Evolutionary conservation across 805 yeast species (phyloP).

Genomic region (Ogataea populi-albae): DNA sequence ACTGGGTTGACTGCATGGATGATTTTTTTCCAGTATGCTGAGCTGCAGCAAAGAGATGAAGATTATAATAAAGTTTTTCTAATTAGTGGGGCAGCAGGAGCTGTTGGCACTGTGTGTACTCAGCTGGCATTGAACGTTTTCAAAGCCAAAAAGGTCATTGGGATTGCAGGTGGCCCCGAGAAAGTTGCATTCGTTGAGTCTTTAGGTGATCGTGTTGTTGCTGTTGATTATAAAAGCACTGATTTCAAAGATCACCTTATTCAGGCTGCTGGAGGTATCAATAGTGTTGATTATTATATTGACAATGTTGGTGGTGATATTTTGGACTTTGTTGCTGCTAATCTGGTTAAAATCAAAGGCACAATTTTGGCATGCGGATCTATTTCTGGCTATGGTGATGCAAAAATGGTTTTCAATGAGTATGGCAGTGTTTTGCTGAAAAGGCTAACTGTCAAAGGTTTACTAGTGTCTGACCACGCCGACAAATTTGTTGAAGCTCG

Average conservation of each 20-base stretch:
- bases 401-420: slow-evolving; percentile 36
- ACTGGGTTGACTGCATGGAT: slow-evolving; percentile 63
- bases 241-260: slow-evolving; percentile 35
- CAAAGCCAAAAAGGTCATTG: slow-evolving; percentile 55
- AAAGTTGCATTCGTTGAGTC: slow-evolving; percentile 54
- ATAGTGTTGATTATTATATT: slow-evolving; percentile 47
- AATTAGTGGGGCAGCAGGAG: slow-evolving; percentile 68
- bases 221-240: slow-evolving; percentile 52
- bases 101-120: slow-evolving; percentile 62
- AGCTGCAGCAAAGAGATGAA: slow-evolving; percentile 31
- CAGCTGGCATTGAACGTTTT: slow-evolving; percentile 54
- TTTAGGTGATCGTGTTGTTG: slow-evolving; percentile 29
- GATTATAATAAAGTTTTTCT: slow-evolving; percentile 42
- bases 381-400: slow-evolving; percentile 53
- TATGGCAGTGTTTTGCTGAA: slow-evolving; percentile 39
- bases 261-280: slow-evolving; percentile 44
- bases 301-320: slow-evolving; percentile 67
- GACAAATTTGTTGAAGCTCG: slow-evolving; percentile 39
- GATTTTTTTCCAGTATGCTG: slow-evolving; percentile 50
- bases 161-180: slow-evolving; percentile 58
- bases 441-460: slow-evolving; percentile 52
- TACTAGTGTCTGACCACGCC: slow-evolving; percentile 46
- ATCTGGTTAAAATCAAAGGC: slow-evolving; percentile 28
- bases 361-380: slow-evolving; percentile 61
- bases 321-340: slow-evolving; percentile 43